Evolutionary conservation across 148 eudicot species (phyloP).

Genomic region (Chenopodium quinoa): DNA sequence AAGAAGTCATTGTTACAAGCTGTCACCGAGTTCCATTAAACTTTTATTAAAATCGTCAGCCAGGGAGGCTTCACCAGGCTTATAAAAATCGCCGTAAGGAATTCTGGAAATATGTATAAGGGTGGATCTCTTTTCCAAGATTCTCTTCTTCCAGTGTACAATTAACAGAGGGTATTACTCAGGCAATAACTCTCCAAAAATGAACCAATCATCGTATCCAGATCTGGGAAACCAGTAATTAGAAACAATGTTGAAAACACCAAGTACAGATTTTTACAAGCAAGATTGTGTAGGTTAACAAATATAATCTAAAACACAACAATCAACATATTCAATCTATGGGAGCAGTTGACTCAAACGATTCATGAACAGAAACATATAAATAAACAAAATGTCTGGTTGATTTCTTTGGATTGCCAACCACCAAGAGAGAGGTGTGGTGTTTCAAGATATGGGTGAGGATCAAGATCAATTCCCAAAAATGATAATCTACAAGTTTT

Average conservation of each 20-base stretch:
- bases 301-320: neutral
- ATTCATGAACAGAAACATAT: neutral
- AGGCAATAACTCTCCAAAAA: neutral
- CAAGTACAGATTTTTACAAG: neutral
- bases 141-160: neutral
- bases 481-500: too few species aligned
- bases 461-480: too few species aligned
- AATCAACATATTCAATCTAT: neutral
- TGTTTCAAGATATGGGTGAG: too few species aligned
- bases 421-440: neutral
- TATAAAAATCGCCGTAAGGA: neutral
- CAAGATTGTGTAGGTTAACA: neutral
- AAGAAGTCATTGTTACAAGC: slow-evolving; percentile 25
- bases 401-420: neutral
- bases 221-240: slow-evolving; percentile 19
- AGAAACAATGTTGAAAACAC: neutral
- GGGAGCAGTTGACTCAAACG: neutral
- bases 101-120: neutral
- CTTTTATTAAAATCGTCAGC: slow-evolving; percentile 2
- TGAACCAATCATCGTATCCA: neutral
- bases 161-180: neutral
- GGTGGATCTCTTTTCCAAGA: neutral
- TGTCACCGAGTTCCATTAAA: slow-evolving; percentile 8
- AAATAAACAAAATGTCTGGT: neutral
- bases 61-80: slow-evolving; percentile 17